Conservation (phyloP, 768 basidiomycete species). For the Pisolithus tinctorius region DNA sequence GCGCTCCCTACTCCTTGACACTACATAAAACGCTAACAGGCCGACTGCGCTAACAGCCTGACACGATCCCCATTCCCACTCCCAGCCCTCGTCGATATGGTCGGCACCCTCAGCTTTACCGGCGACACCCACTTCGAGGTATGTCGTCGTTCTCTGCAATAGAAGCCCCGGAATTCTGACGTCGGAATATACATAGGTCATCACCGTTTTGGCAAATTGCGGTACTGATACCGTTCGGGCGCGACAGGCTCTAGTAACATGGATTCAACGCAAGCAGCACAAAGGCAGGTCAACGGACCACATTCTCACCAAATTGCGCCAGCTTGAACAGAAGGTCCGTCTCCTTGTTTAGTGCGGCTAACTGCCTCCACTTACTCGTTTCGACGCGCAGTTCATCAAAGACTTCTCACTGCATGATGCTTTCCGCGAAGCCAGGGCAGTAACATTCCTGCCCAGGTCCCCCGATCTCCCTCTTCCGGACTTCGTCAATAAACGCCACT, state of each 20-base stretch:
- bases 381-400: conserved; percentile 20
- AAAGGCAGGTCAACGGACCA: conserved; percentile 26
- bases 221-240: conserved; percentile 22
- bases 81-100: conserved; percentile 9
- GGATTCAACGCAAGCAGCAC: conserved; percentile 23
- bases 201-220: conserved; percentile 28
- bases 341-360: neutral
- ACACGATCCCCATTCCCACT: neutral
- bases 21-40: neutral
- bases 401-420: conserved; percentile 22
- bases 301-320: conserved; percentile 21
- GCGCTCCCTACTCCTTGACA: neutral
- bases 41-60: neutral
- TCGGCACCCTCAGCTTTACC: conserved; percentile 20
- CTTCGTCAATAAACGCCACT: neutral
- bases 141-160: neutral
- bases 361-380: neutral
- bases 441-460: conserved; percentile 21
- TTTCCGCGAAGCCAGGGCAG: conserved; percentile 29
- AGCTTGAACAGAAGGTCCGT: conserved; percentile 24
- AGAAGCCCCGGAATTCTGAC: neutral
- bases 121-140: conserved; percentile 26
- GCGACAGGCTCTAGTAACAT: conserved; percentile 21
- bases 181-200: conserved; percentile 14
- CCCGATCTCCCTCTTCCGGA: conserved; percentile 20